These are phyloP conservation scores for Paecilomyces niveus DNA, from an alignment of 2,329 filamentous ascomycete species.

Conservation along the genomic window DNA sequence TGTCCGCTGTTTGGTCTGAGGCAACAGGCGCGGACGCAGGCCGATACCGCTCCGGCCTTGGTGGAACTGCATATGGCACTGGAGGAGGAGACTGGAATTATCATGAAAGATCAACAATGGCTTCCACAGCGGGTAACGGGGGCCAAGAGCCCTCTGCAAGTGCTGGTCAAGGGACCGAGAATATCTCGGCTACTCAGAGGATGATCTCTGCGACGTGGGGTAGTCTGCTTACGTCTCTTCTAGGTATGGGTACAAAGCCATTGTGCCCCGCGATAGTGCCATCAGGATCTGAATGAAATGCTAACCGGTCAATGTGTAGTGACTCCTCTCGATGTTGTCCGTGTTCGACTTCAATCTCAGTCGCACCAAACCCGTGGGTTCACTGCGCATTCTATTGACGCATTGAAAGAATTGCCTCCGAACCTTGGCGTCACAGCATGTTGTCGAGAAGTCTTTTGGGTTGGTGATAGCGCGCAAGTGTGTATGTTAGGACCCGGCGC, in stretches of 20 bases:
- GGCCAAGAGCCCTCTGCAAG: conserved; percentile 11
- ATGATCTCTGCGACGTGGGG: conserved; percentile 92
- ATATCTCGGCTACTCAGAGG: conserved; percentile 78
- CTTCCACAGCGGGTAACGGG: conserved; percentile 18
- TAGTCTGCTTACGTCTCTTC: conserved; percentile 78
- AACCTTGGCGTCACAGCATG: conserved; percentile 90
- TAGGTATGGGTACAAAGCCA: conserved; percentile 55
- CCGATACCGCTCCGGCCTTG: conserved; percentile 16
- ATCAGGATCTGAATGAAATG: conserved; percentile 1
- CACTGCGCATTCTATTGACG: conserved; percentile 43
- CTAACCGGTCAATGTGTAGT: conserved; percentile 46
- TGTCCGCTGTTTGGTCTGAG: conserved; percentile 17
- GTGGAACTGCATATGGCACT: conserved; percentile 6
- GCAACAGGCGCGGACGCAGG: conserved; percentile 12
- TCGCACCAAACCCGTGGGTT: conserved; percentile 50
- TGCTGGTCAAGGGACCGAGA: conserved; percentile 13
- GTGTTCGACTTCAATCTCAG: conserved; percentile 89
- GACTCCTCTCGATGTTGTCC: conserved; percentile 92
- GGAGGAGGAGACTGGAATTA: conserved; percentile 17
- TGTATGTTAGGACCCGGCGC: conserved; percentile 59
- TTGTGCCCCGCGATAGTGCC: not conserved
- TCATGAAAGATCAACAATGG: conserved; percentile 28
- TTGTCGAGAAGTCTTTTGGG: conserved; percentile 95
- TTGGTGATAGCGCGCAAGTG: conserved; percentile 73
- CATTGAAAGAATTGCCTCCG: conserved; percentile 64